phyloP scores from a whole-genome alignment of 1,284 basidiomycete species.

The Microbotryomycetes sp. region DNA sequence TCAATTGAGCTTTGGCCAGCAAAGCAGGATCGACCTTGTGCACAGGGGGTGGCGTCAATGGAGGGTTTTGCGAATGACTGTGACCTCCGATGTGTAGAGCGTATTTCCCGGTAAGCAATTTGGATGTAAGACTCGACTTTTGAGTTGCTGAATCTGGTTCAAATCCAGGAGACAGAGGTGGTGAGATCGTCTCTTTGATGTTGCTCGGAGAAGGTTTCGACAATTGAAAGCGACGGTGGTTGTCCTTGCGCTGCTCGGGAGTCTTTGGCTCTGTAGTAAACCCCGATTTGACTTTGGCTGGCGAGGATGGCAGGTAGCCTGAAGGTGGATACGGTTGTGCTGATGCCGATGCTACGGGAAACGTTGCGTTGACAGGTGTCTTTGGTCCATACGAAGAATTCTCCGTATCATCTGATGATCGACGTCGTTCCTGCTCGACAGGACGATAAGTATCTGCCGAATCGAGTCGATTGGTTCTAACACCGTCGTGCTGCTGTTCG shows the following conservation, averaged over 20 bases:
- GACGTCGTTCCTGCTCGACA: conserved; percentile 6
- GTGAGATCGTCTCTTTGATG: background rate
- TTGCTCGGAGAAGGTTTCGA: background rate
- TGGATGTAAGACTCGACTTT: background rate
- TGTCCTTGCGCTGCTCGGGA: background rate
- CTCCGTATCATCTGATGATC: conserved; percentile 6
- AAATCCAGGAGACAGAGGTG: background rate
- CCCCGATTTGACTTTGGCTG: background rate
- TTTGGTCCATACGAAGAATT: conserved; percentile 15
- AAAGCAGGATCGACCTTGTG: background rate
- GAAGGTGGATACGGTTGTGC: background rate
- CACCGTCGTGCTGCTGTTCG: conserved; percentile 3
- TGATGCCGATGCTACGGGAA: background rate
- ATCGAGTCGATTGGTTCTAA: background rate
- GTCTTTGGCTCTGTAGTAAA: background rate
- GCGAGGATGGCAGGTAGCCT: background rate
- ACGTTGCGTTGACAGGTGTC: conserved; percentile 12
- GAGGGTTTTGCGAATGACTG: background rate
- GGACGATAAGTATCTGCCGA: background rate
- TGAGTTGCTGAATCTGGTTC: background rate
- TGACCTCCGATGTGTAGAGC: background rate
- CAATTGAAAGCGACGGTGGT: background rate
- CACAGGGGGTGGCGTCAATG: background rate
- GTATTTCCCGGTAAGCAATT: background rate
- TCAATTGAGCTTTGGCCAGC: background rate